A percentile compares a stretch with the other conserved stretches of the same genome.
phyloP scores from a whole-genome alignment of 108 stramenopile species.

The Seminavis robusta region DNA sequence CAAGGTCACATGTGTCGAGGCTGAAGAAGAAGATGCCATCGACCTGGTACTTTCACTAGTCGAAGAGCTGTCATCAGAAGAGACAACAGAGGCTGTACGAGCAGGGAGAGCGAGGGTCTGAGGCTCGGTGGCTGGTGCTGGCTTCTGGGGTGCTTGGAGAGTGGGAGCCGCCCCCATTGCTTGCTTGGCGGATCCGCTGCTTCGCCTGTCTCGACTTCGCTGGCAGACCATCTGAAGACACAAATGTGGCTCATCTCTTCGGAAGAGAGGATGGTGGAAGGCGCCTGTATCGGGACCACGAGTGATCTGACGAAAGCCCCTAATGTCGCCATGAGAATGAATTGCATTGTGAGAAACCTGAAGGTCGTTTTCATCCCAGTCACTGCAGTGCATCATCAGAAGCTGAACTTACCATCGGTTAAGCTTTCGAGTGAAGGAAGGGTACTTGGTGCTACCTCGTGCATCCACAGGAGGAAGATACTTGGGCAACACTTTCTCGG shows the following conservation, averaged over 20 bases:
- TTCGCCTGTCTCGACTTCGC: slow-evolving; percentile 38
- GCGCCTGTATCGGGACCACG: slow-evolving; percentile 79
- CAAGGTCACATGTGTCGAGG: not conserved
- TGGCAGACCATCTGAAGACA: slow-evolving; percentile 77
- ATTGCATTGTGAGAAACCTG: not conserved
- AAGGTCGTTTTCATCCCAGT: not conserved
- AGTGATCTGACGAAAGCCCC: slow-evolving; percentile 81
- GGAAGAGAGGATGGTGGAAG: slow-evolving; percentile 73
- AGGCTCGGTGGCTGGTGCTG: slow-evolving; percentile 1
- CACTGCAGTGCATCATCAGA: not conserved
- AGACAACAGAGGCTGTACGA: no score
- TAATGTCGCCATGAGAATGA: not conserved
- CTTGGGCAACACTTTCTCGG: slow-evolving; percentile 57
- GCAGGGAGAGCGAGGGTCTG: no score
- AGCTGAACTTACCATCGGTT: slow-evolving; percentile 74
- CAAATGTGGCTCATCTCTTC: slow-evolving; percentile 52
- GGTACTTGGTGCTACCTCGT: slow-evolving; percentile 58
- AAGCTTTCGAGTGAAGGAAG: slow-evolving; percentile 73
- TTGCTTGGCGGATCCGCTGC: not conserved
- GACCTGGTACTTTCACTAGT: not conserved
- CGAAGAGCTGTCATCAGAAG: no score
- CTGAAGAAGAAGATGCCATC: not conserved
- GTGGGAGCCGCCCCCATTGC: not conserved
- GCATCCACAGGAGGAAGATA: slow-evolving; percentile 65
- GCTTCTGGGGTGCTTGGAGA: not conserved